Conservation (phyloP, 106 monocot species). For the Xerophyta viscosa region DNA sequence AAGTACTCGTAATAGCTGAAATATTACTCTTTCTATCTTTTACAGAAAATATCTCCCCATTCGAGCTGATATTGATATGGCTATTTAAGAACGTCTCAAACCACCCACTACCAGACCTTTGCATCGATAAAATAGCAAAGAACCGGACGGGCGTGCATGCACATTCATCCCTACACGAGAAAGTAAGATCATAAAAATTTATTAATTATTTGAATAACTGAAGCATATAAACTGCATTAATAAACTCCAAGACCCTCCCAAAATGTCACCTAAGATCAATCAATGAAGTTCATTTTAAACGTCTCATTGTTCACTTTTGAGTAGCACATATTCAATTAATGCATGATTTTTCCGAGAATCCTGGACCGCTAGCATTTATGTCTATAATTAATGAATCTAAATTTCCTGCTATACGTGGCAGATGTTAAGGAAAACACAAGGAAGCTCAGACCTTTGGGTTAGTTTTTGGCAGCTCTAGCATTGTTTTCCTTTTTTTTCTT, state of each 20-base stretch:
- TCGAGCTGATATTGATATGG: constrained; percentile 48
- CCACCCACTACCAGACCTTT: constrained; percentile 13
- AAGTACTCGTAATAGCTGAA: constrained; percentile 26
- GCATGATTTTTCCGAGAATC: too few species aligned
- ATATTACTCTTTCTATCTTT: constrained; percentile 30
- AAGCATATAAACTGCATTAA: constrained; percentile 1
- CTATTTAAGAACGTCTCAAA: constrained; percentile 59
- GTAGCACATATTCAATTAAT: too few species aligned
- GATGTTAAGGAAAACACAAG: constrained; percentile 34
- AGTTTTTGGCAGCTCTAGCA: too few species aligned
- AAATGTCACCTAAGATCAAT: too few species aligned
- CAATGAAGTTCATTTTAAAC: too few species aligned
- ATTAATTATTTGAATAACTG: too few species aligned
- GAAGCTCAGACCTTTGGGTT: constrained; percentile 12
- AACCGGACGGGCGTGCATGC: constrained; percentile 41
- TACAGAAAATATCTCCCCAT: constrained; percentile 47
- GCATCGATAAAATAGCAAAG: constrained; percentile 3
- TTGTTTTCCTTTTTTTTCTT: too few species aligned
- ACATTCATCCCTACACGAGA: constrained; percentile 30
- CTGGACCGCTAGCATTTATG: too few species aligned
- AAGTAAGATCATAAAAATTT: too few species aligned
- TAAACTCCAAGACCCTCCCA: too few species aligned
- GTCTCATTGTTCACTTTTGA: too few species aligned
- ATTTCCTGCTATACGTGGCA: constrained; percentile 39
- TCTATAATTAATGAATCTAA: too few species aligned